Percentiles rank a stretch among this genome's conserved stretches.
phyloP scores from a whole-genome alignment of 768 basidiomycete genomes.

The Rhizopogon roseolus region DNA sequence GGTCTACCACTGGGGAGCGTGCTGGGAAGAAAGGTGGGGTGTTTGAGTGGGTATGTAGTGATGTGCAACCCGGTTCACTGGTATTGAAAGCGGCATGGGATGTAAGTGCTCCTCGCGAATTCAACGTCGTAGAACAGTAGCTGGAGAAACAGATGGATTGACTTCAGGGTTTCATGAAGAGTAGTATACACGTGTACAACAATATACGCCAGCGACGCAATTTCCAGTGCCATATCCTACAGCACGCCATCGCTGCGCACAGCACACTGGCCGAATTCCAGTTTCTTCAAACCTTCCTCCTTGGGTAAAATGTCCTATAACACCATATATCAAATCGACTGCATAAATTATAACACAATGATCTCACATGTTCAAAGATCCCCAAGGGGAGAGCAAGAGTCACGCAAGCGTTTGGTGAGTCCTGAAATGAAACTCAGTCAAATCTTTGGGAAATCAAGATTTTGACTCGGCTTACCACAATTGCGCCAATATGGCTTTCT shows the following conservation, averaged over 20 bases:
- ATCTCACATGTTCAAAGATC: constrained; percentile 66
- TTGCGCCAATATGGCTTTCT: constrained; percentile 64
- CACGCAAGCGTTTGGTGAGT: constrained; percentile 76
- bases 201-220: neutral
- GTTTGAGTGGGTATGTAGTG: constrained; percentile 26
- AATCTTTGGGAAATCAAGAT: neutral
- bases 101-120: constrained; percentile 18
- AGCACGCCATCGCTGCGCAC: constrained; percentile 58
- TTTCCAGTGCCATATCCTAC: constrained; percentile 11
- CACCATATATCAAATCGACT: neutral
- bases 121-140: constrained; percentile 11
- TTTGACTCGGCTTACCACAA: constrained; percentile 45
- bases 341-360: neutral
- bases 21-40: constrained; percentile 16
- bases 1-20: constrained; percentile 14
- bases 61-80: constrained; percentile 16
- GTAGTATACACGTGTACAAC: no score
- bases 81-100: constrained; percentile 24
- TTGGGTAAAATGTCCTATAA: constrained; percentile 63
- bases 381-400: constrained; percentile 71
- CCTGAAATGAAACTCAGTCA: constrained; percentile 29
- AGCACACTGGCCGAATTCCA: constrained; percentile 60
- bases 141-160: neutral
- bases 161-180: no score
- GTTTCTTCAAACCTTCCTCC: constrained; percentile 55